phyloP scores from a whole-genome alignment of 805 yeast species.

The Hagleromyces aurorensis region DNA sequence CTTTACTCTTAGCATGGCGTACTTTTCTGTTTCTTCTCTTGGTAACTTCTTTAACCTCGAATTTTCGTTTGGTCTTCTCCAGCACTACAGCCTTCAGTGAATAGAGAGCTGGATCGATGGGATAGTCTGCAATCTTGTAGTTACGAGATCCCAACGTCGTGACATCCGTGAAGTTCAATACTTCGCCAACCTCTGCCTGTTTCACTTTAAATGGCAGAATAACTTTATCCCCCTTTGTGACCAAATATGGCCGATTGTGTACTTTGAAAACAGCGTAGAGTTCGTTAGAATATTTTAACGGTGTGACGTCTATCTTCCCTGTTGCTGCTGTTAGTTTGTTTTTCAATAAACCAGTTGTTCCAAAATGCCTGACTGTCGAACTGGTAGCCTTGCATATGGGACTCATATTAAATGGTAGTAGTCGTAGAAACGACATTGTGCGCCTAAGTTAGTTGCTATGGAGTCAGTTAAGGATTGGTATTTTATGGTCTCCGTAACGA shows the following conservation, averaged over 20 bases:
- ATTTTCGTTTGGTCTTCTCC: slow-evolving; percentile 80
- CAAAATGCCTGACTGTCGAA: no score
- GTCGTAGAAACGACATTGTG: no score
- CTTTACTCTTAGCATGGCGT: slow-evolving; percentile 58
- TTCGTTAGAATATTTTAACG: slow-evolving; percentile 58
- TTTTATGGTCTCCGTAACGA: no score
- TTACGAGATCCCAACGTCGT: slow-evolving; percentile 80
- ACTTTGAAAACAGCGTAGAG: slow-evolving; percentile 77
- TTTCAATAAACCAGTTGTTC: no score
- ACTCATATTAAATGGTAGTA: no score
- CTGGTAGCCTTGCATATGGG: no score
- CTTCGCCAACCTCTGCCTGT: slow-evolving; percentile 76
- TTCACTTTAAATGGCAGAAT: slow-evolving; percentile 72
- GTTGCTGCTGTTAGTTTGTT: no score
- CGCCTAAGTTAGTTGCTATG: no score
- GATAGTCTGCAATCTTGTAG: slow-evolving; percentile 54
- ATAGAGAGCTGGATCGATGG: slow-evolving; percentile 46
- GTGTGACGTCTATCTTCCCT: slow-evolving; percentile 38
- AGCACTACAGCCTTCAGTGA: slow-evolving; percentile 67
- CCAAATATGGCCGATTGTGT: slow-evolving; percentile 78
- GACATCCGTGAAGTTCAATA: slow-evolving; percentile 64
- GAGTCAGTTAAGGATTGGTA: no score
- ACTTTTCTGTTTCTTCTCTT: slow-evolving; percentile 75
- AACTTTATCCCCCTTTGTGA: slow-evolving; percentile 84
- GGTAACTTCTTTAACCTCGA: slow-evolving; percentile 63